Evolutionary conservation across 2,329 filamentous ascomycete genomes (phyloP).

Genomic region (Xylaria sp.): DNA sequence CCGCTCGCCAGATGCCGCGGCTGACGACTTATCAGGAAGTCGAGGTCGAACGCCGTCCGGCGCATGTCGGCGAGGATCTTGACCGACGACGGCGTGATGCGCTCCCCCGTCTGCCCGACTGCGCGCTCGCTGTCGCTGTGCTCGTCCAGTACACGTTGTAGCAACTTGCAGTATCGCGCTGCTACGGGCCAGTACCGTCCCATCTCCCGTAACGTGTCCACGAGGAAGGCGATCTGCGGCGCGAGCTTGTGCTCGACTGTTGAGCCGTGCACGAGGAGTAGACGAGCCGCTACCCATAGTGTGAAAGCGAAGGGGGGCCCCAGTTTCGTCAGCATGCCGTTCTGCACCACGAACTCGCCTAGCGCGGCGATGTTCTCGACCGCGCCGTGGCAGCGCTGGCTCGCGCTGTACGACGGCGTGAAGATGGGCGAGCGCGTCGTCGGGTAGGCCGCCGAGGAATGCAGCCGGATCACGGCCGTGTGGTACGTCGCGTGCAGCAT

Average conservation of each 20-base stretch:
- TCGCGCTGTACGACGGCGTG: slow-evolving; percentile 86
- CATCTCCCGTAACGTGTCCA: slow-evolving; percentile 83
- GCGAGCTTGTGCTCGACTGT: slow-evolving; percentile 87
- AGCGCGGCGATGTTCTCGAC: slow-evolving; percentile 85
- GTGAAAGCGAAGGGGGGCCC: slow-evolving; percentile 93
- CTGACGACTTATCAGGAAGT: slow-evolving; percentile 88
- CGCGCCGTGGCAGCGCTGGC: slow-evolving; percentile 82
- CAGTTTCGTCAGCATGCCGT: slow-evolving; percentile 79
- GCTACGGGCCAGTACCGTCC: slow-evolving; percentile 88
- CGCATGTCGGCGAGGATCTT: slow-evolving; percentile 93
- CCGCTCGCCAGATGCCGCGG: slow-evolving; percentile 61
- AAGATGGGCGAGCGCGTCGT: slow-evolving; percentile 90
- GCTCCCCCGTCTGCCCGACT: slow-evolving; percentile 67
- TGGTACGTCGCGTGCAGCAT: slow-evolving; percentile 93
- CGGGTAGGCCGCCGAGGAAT: slow-evolving; percentile 92
- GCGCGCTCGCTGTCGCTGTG: slow-evolving; percentile 78
- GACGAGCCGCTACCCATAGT: slow-evolving; percentile 88
- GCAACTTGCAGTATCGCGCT: slow-evolving; percentile 80
- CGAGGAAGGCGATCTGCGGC: slow-evolving; percentile 82
- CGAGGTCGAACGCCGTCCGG: slow-evolving; percentile 87
- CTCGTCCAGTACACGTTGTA: slow-evolving; percentile 87
- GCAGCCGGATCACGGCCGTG: slow-evolving; percentile 87
- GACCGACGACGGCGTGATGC: slow-evolving; percentile 83
- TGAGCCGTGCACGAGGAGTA: slow-evolving; percentile 88
- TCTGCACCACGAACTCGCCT: slow-evolving; percentile 80